These are phyloP conservation scores for Henckelia pumila DNA, from an alignment of 257 asterid genomes.

Conservation along the genomic window DNA sequence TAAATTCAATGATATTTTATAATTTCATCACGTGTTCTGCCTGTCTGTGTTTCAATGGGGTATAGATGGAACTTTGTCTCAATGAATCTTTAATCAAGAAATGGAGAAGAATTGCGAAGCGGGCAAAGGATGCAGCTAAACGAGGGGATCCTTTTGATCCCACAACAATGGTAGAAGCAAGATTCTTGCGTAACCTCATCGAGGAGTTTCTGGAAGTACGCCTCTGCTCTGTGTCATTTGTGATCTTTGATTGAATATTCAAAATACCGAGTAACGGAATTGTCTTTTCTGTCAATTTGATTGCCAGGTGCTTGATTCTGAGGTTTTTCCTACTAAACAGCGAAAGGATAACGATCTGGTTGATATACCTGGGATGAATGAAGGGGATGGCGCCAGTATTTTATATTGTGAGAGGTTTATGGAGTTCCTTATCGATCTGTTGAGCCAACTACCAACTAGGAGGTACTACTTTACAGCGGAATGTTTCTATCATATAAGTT, in stretches of 20 bases:
- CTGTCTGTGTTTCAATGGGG: slow-evolving; percentile 17
- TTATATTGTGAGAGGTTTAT: slow-evolving; percentile 93
- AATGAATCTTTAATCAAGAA: slow-evolving; percentile 69
- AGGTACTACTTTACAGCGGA: slow-evolving; percentile 46
- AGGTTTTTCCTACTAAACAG: slow-evolving; percentile 50
- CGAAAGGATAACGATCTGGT: slow-evolving; percentile 34
- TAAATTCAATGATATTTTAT: slow-evolving; percentile 17
- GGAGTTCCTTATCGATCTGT: slow-evolving; percentile 97
- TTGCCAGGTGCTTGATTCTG: slow-evolving; percentile 75
- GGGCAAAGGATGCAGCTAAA: slow-evolving; percentile 67
- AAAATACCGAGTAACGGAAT: slow-evolving; percentile 11
- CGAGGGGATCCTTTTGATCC: slow-evolving; percentile 54
- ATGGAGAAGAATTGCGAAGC: slow-evolving; percentile 79
- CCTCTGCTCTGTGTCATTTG: slow-evolving; percentile 10
- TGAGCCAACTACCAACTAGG: slow-evolving; percentile 98
- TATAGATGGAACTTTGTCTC: slow-evolving; percentile 81
- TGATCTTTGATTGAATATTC: slow-evolving; percentile 17
- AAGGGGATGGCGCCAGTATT: slow-evolving; percentile 65
- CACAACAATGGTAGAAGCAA: slow-evolving; percentile 60
- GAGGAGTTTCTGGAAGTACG: slow-evolving; percentile 86
- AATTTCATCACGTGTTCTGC: slow-evolving; percentile 17
- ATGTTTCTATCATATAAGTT: not conserved
- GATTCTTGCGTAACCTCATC: slow-evolving; percentile 77
- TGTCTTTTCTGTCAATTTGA: slow-evolving; percentile 26
- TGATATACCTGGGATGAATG: slow-evolving; percentile 36